Base-by-base conservation (phyloP, 768 basidiomycete species). In the Paxillus ammoniavirescens region DNA sequence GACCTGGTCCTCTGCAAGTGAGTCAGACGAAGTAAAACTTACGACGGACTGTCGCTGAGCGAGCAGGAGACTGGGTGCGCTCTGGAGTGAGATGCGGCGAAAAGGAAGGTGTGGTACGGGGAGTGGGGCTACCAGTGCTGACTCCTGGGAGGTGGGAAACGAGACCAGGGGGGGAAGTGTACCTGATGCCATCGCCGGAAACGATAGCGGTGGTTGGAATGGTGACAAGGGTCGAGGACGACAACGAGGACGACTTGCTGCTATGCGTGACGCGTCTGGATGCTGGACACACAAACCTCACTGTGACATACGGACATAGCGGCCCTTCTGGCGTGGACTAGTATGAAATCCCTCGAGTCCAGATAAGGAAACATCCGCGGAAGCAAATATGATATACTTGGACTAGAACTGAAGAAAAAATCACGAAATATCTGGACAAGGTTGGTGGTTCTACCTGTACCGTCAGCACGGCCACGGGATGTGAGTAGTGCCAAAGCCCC, bases 21-120 rank as follows among this genome's bases (percentile, higher is more conserved):
- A 90, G 54, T 89, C 87, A 61, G 87, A 83, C 0, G 91, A 91
- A 5, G 82, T 77, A 15, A 89, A 75, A 66, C 88, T 91, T 45
- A 79, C 80, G 10, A 87, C 77, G 0, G 89, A 90, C 41, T 84
- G 79, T 36, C 88, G 73, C 56, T 87, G 75, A 7, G 59, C 53
- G 18, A 61, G 54, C 10, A 78, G 65, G 8, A 77, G 59, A 44
- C 77, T 78, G 13, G 84, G 77, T 52, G 79, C 66, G 37, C 80
- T 74, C 50, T 83, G 77, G 48, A 87, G 68, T 37, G 82, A 85
- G 52, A 86, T 86, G 36, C 84, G 75, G 50, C 84, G 76, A 61
- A 86, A 86, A 10, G 84, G 83, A 30, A 83, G 73, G 69, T 82
- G 75, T 12, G 78, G 77, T 1, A 77, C 66, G 33, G 78, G 74